Percentiles rank a stretch among this genome's conserved stretches.
phyloP scores from a whole-genome alignment of 768 basidiomycete species.

The Pulveroboletus sp. region DNA sequence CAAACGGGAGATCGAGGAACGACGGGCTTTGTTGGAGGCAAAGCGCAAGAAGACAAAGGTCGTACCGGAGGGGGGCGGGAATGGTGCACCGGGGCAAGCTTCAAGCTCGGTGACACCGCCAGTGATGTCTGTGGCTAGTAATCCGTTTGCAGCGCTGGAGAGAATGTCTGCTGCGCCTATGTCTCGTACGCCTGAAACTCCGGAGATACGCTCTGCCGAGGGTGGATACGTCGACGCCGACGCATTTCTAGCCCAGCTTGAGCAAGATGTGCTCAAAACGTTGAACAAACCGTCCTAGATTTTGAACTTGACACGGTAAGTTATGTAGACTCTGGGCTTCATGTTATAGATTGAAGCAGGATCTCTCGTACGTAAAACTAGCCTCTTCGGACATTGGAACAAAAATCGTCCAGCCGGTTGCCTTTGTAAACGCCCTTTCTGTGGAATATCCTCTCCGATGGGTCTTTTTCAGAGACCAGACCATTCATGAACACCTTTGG shows the following conservation, averaged over 20 bases:
- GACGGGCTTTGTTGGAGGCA: slow-evolving; percentile 54
- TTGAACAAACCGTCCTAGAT: not conserved
- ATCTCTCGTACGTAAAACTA: slow-evolving; percentile 37
- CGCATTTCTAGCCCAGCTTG: slow-evolving; percentile 60
- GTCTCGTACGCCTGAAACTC: slow-evolving; percentile 19
- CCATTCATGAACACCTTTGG: slow-evolving; percentile 43
- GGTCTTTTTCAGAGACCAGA: slow-evolving; percentile 40
- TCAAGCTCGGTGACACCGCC: not conserved
- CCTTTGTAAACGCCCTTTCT: slow-evolving; percentile 38
- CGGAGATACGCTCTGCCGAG: slow-evolving; percentile 23
- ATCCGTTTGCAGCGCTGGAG: slow-evolving; percentile 53
- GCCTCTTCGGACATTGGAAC: slow-evolving; percentile 45
- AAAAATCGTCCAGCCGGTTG: slow-evolving; percentile 37
- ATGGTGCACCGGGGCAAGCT: not conserved
- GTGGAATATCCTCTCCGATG: slow-evolving; percentile 28
- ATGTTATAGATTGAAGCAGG: slow-evolving; percentile 3
- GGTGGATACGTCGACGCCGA: slow-evolving; percentile 40
- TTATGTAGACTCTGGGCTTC: not conserved
- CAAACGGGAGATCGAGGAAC: slow-evolving; percentile 68
- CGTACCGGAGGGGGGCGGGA: slow-evolving; percentile 7
- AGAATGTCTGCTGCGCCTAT: slow-evolving; percentile 18
- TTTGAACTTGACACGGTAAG: slow-evolving; percentile 1
- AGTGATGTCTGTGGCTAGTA: slow-evolving; percentile 21
- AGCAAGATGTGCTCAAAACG: slow-evolving; percentile 49
- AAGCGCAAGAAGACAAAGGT: slow-evolving; percentile 54